Base-by-base conservation (phyloP, 2,329 filamentous ascomycete genomes). In the Proliferodiscus dingleyae region DNA sequence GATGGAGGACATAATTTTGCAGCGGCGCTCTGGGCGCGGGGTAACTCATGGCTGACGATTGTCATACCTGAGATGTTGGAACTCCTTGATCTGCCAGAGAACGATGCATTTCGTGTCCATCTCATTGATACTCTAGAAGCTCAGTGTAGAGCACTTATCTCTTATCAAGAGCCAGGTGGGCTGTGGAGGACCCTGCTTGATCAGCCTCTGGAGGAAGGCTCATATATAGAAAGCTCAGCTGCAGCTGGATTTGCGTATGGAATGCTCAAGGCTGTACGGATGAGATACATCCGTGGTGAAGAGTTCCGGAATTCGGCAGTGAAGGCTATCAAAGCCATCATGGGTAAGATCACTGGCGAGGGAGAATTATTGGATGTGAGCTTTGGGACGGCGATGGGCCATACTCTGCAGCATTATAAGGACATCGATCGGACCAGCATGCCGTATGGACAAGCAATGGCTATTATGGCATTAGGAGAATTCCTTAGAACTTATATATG, bases 381-480 rank as follows among this genome's bases (percentile, higher is more conserved):
- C 53, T 91, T 90, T 60, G 87, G 87, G 0, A 91, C 87, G 0
- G 83, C 72, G 0, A 89, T 91, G 85, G 87, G 87, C 0, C 72
- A 78, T 53, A 75, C 76, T 46, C 64, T 89, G 60, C 78, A 89
- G 66, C 84, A 88, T 63, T 90, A 91, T 61, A 83, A 85, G 64
- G 77, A 87, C 52, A 89, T 91, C 47, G 75, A 81, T 2, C 67
- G 83, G 50, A 91, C 87, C 2, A 84, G 82, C 56, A 91, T 90
- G 87, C 87, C 86, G 5, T 90, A 90, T 57, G 87, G 87, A 0
- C 87, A 90, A 64, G 84, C 85, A 0, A 89, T 90, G 86, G 86
- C 84, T 0, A 88, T 89, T 52, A 89, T 90, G 81, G 81, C 84
- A 0, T 63, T 90, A 52, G 85, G 84, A 0, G 87, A 91, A 66